These are phyloP conservation scores for Leishmania arabica DNA, from an alignment of 208 protist species.

Conservation along the genomic window DNA sequence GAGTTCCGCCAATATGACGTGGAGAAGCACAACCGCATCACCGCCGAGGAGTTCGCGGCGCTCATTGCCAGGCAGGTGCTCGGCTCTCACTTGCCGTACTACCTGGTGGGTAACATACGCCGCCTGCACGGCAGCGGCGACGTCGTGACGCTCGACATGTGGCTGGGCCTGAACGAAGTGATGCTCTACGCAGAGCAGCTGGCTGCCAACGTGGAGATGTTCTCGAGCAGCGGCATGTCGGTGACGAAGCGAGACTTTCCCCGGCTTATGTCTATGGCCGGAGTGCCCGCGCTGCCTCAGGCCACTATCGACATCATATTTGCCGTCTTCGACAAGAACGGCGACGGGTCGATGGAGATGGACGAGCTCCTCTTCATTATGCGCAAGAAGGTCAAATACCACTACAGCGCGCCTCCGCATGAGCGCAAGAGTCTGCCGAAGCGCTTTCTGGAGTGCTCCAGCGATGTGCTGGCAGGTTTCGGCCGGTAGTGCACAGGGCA, in stretches of 20 bases:
- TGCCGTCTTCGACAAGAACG: constrained; percentile 85
- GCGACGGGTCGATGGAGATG: constrained; percentile 80
- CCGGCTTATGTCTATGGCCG: constrained; percentile 58
- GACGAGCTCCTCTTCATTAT: constrained; percentile 88
- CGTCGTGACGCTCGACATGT: constrained; percentile 62
- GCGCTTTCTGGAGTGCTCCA: constrained; percentile 64
- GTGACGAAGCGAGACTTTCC: constrained; percentile 63
- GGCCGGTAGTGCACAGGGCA: not conserved
- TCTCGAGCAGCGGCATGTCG: constrained; percentile 56
- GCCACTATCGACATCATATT: constrained; percentile 62
- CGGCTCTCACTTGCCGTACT: constrained; percentile 83
- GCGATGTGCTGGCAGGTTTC: constrained; percentile 17
- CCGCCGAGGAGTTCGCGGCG: constrained; percentile 70
- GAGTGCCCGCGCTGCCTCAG: constrained; percentile 38
- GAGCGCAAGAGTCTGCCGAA: constrained; percentile 50
- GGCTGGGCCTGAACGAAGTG: constrained; percentile 78
- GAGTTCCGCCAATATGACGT: constrained; percentile 83
- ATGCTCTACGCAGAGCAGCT: constrained; percentile 63
- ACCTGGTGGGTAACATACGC: constrained; percentile 82
- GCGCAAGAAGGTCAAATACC: constrained; percentile 73
- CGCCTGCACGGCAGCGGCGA: constrained; percentile 47
- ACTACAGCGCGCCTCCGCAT: constrained; percentile 39
- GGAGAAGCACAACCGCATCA: constrained; percentile 50
- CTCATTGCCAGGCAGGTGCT: constrained; percentile 83
- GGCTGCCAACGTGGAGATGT: constrained; percentile 62